Percentiles rank a stretch among this genome's conserved stretches.
These are phyloP conservation scores for Ascochyta fabae DNA, from an alignment of 2,329 filamentous ascomycete species.

Conservation along the genomic window DNA sequence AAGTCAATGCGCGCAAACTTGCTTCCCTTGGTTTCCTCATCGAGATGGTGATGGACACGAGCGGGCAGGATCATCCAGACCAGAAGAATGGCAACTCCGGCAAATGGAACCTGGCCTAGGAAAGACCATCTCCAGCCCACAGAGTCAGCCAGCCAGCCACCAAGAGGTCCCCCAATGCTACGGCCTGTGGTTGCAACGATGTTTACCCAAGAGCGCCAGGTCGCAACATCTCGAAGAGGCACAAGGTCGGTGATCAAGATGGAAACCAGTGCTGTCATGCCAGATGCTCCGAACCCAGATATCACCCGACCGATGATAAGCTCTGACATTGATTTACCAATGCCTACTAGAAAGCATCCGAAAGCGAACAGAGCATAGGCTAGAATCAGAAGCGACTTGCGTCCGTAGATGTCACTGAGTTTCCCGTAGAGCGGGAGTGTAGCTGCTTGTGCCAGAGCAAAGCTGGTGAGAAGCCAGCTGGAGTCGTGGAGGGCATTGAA, in stretches of 20 bases:
- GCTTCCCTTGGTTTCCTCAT: conserved; percentile 8
- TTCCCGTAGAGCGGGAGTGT: conserved; percentile 52
- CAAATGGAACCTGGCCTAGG: conserved; percentile 63
- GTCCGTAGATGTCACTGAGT: conserved; percentile 55
- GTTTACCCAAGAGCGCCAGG: conserved; percentile 60
- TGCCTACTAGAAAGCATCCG: conserved; percentile 31
- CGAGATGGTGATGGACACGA: background rate
- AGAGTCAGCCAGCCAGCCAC: conserved; percentile 66
- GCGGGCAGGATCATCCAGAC: conserved; percentile 44
- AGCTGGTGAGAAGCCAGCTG: conserved; percentile 55
- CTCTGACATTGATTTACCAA: conserved; percentile 19
- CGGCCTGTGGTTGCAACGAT: conserved; percentile 58
- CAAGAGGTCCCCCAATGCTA: conserved; percentile 61
- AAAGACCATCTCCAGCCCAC: conserved; percentile 74
- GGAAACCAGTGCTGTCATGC: conserved; percentile 59
- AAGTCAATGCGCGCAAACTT: conserved; percentile 64
- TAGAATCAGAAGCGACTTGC: conserved; percentile 49
- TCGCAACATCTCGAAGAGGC: conserved; percentile 56
- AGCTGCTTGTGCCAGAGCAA: conserved; percentile 52
- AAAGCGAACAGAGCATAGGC: conserved; percentile 52
- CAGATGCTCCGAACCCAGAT: conserved; percentile 70
- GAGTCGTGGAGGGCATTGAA: conserved; percentile 52
- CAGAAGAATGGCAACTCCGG: conserved; percentile 58
- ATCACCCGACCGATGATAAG: conserved; percentile 60
- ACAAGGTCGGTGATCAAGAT: conserved; percentile 60